These are phyloP conservation scores for Scheffersomyces segobiensis DNA, from an alignment of 1,139 yeast genomes.

Conservation along the genomic window DNA sequence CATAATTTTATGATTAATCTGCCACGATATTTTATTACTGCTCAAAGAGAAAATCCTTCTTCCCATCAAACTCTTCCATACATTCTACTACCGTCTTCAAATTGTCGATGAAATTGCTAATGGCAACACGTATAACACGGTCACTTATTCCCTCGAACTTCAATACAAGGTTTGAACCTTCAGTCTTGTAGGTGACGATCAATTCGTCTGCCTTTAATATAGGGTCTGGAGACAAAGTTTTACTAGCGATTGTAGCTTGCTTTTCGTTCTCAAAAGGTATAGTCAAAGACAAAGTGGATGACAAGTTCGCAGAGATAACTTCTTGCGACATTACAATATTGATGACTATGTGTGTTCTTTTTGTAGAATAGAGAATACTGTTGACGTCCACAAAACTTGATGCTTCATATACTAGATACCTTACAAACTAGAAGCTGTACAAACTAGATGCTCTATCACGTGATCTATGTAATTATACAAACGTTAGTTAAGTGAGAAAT, in stretches of 20 bases:
- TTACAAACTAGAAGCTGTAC: too few relatives aligned
- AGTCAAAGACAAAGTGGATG: conserved; percentile 26
- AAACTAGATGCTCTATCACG: too few relatives aligned
- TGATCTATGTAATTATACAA: too few relatives aligned
- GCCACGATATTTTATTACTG: not conserved
- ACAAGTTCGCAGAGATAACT: not conserved
- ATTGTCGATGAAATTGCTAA: conserved; percentile 65
- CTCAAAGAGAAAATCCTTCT: conserved; percentile 21
- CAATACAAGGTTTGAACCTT: conserved; percentile 34
- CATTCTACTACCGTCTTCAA: conserved; percentile 67
- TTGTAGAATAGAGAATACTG: not conserved
- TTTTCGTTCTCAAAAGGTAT: conserved; percentile 62
- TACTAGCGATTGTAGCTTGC: conserved; percentile 66
- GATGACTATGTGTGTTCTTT: not conserved
- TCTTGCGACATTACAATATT: not conserved
- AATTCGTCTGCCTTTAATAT: conserved; percentile 65
- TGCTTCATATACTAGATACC: not conserved
- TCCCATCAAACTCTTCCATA: conserved; percentile 58
- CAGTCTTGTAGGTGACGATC: conserved; percentile 39
- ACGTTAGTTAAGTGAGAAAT: too few relatives aligned
- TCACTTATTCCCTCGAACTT: conserved; percentile 58
- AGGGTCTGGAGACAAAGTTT: conserved; percentile 74
- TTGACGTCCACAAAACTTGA: not conserved
- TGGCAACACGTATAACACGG: conserved; percentile 68
- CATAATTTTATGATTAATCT: too few relatives aligned